Evolutionary conservation across 2,329 filamentous ascomycete genomes (phyloP).

Genomic region (Gyromitra esculenta): DNA sequence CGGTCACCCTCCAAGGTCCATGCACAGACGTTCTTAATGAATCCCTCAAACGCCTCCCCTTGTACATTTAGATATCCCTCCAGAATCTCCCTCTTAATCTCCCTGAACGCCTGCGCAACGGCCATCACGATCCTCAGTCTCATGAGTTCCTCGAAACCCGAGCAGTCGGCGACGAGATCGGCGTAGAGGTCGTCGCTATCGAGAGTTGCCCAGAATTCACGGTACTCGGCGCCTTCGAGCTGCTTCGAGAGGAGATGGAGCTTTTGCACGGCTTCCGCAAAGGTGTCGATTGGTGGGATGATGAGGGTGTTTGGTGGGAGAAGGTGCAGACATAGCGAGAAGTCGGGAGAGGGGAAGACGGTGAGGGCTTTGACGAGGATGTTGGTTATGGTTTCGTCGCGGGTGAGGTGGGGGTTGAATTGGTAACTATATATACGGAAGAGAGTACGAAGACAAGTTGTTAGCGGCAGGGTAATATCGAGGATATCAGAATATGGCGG

Average conservation of each 20-base stretch:
- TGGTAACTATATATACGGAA: conserved; percentile 76
- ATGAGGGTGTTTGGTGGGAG: conserved; percentile 84
- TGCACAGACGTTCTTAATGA: conserved; percentile 83
- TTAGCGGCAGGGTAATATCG: conserved; percentile 7
- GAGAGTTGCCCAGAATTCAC: conserved; percentile 89
- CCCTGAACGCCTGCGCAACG: conserved; percentile 81
- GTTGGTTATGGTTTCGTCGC: conserved; percentile 98
- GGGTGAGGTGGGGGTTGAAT: conserved; percentile 97
- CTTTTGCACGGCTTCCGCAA: conserved; percentile 91
- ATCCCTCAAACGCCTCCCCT: conserved; percentile 76
- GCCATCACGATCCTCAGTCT: conserved; percentile 88
- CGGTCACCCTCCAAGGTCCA: conserved; percentile 78
- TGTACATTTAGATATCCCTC: conserved; percentile 79
- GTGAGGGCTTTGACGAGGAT: conserved; percentile 98
- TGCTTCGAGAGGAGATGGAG: conserved; percentile 84
- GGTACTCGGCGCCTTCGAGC: conserved; percentile 89
- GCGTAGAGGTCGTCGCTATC: conserved; percentile 96
- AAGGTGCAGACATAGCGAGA: conserved; percentile 91
- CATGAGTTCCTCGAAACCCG: conserved; percentile 93
- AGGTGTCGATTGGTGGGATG: conserved; percentile 68
- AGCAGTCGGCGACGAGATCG: conserved; percentile 91
- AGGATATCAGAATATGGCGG: not conserved
- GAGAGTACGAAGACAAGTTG: not conserved
- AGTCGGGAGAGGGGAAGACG: conserved; percentile 95
- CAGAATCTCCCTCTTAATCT: conserved; percentile 73